Evolutionary conservation across 2,329 filamentous ascomycete genomes (phyloP).

Genomic region (Biscogniauxia sp.): DNA sequence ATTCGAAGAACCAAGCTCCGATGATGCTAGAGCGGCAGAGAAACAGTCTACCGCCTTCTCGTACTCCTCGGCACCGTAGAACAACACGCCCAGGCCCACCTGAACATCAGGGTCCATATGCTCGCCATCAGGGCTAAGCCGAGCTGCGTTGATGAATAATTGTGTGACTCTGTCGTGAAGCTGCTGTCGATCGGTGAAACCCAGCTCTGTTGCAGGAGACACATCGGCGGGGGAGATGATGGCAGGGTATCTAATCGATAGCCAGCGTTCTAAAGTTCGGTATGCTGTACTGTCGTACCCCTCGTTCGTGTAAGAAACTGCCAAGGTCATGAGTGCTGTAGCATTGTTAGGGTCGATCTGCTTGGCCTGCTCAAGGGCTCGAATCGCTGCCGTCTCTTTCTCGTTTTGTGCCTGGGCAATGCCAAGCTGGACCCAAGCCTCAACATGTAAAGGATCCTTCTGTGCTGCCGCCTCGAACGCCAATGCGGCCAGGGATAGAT

Average conservation of each 20-base stretch:
- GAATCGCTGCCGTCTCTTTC: constrained; percentile 94
- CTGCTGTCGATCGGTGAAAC: constrained; percentile 88
- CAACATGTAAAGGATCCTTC: constrained; percentile 80
- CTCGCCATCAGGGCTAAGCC: constrained; percentile 85
- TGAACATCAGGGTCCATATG: constrained; percentile 99
- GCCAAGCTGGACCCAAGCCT: constrained; percentile 91
- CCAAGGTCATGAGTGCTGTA: constrained; percentile 88
- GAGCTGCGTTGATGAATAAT: constrained; percentile 88
- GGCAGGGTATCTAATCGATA: constrained; percentile 89
- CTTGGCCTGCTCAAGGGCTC: constrained; percentile 86
- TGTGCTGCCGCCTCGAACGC: constrained; percentile 96
- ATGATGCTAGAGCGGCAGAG: constrained; percentile 81
- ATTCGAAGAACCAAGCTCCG: constrained; percentile 80
- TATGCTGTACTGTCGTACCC: constrained; percentile 97
- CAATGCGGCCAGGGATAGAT: constrained; percentile 86
- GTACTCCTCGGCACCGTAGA: constrained; percentile 97
- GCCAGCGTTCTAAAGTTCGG: constrained; percentile 92
- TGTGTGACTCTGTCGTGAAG: constrained; percentile 89
- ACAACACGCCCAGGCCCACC: constrained; percentile 92
- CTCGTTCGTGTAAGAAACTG: constrained; percentile 97
- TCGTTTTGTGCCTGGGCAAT: constrained; percentile 96
- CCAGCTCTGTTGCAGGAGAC: constrained; percentile 75
- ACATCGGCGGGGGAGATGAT: constrained; percentile 72
- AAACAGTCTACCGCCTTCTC: constrained; percentile 99
- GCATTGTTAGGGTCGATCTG: constrained; percentile 86